Percentiles rank a stretch among this genome's conserved stretches.
phyloP scores from a whole-genome alignment of 106 monocot species.

The Dioscorea alata region DNA sequence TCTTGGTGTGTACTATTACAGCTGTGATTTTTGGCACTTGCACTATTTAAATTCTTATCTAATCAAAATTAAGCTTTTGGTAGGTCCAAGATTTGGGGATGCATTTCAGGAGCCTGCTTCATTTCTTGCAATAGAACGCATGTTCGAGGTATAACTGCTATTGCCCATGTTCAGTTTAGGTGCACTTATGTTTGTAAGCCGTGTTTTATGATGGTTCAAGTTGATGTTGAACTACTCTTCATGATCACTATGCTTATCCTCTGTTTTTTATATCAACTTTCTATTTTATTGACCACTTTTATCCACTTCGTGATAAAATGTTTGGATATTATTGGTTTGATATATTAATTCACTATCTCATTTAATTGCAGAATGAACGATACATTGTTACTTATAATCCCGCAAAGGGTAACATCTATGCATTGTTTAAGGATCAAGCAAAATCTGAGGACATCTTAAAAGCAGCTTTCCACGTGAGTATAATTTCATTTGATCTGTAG shows the following conservation, averaged over 20 bases:
- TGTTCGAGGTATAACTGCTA: conserved; percentile 72
- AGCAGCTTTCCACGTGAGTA: conserved; percentile 74
- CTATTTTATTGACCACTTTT: not conserved
- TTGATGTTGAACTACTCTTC: not conserved
- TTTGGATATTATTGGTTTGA: not conserved
- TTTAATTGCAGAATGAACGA: conserved; percentile 59
- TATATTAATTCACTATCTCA: not conserved
- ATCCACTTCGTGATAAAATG: not conserved
- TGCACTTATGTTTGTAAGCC: not conserved
- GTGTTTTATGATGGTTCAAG: not conserved
- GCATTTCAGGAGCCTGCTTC: conserved; percentile 93
- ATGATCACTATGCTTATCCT: not conserved
- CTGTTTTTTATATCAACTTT: not conserved
- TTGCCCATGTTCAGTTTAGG: not conserved
- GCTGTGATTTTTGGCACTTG: not conserved
- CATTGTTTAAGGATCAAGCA: conserved; percentile 60
- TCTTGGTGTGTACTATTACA: conserved; percentile 38
- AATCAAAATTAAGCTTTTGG: not conserved
- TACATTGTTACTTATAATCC: conserved; percentile 94
- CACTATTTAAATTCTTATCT: not conserved
- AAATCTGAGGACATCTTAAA: conserved; percentile 78
- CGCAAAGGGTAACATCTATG: conserved; percentile 76
- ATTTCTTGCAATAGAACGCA: conserved; percentile 60
- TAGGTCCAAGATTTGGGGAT: conserved; percentile 93
- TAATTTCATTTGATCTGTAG: conserved; percentile 22